phyloP scores from a whole-genome alignment of 1,284 basidiomycete genomes.

The Somion occarium region DNA sequence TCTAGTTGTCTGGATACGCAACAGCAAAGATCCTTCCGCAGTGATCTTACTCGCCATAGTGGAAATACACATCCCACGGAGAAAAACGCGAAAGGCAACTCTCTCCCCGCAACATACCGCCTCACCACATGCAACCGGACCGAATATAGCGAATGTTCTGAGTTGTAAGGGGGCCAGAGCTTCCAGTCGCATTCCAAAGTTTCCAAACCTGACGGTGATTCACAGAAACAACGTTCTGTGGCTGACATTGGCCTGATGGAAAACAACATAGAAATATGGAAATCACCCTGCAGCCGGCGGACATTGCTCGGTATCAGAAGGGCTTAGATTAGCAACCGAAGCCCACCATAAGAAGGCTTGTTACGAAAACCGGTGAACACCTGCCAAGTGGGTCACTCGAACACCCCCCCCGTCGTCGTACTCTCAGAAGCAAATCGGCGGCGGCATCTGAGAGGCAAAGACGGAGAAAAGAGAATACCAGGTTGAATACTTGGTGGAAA shows the following conservation, averaged over 20 bases:
- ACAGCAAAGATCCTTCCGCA: no score
- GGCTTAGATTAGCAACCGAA: not conserved
- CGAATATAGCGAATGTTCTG: not conserved
- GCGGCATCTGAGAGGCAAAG: not conserved
- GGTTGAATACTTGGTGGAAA: not conserved
- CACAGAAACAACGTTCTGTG: not conserved
- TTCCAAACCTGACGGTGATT: not conserved
- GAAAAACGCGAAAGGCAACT: not conserved
- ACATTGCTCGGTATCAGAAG: not conserved
- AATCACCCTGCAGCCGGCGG: constrained; percentile 1
- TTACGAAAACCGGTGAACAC: no score
- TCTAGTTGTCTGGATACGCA: no score
- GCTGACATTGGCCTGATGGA: not conserved
- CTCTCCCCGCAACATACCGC: not conserved
- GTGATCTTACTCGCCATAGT: no score
- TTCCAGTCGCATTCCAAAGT: not conserved
- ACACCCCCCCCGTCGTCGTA: not conserved
- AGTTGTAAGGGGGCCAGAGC: not conserved
- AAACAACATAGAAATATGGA: constrained; percentile 1
- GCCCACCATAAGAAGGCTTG: not conserved
- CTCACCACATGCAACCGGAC: not conserved
- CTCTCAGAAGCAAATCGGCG: not conserved
- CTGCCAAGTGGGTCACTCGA: no score
- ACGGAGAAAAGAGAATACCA: not conserved
- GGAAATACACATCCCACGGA: no score